Conservation (phyloP, 305 asterid species). For the Fraxinus latifolia region DNA sequence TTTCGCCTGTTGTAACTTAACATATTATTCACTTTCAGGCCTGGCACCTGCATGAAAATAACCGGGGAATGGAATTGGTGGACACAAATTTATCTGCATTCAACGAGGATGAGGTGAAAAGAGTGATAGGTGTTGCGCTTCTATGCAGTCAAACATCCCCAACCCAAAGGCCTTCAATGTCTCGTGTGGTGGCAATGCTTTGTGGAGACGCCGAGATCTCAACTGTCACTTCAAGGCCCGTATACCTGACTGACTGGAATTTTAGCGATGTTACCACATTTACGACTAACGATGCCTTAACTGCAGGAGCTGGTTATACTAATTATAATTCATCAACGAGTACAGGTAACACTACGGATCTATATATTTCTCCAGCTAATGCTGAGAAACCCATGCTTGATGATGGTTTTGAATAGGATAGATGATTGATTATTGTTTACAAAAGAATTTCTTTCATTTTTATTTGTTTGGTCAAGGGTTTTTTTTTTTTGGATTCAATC, state of each 20-base stretch:
- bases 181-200: background rate
- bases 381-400: conserved; percentile 32
- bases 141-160: conserved; percentile 60
- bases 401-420: conserved; percentile 27
- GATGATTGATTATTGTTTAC: conserved; percentile 14
- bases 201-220: background rate
- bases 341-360: background rate
- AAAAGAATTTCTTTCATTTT: no score
- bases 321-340: conserved; percentile 16
- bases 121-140: conserved; percentile 52
- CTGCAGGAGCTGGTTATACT: conserved; percentile 1
- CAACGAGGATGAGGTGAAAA: conserved; percentile 40
- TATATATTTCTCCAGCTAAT: conserved; percentile 25
- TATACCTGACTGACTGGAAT: conserved; percentile 59
- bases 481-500: background rate
- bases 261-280: conserved; percentile 39
- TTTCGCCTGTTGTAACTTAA: background rate
- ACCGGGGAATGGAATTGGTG: conserved; percentile 40
- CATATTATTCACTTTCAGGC: conserved; percentile 32
- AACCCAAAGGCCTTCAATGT: background rate
- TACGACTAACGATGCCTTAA: conserved; percentile 2
- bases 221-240: conserved; percentile 28
- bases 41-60: conserved; percentile 50
- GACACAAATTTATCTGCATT: conserved; percentile 31
- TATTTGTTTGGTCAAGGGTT: background rate